A percentile compares a stretch with the other conserved stretches of the same genome.
phyloP scores from a whole-genome alignment of 2,329 filamentous ascomycete genomes.

The Thelonectria olida region DNA sequence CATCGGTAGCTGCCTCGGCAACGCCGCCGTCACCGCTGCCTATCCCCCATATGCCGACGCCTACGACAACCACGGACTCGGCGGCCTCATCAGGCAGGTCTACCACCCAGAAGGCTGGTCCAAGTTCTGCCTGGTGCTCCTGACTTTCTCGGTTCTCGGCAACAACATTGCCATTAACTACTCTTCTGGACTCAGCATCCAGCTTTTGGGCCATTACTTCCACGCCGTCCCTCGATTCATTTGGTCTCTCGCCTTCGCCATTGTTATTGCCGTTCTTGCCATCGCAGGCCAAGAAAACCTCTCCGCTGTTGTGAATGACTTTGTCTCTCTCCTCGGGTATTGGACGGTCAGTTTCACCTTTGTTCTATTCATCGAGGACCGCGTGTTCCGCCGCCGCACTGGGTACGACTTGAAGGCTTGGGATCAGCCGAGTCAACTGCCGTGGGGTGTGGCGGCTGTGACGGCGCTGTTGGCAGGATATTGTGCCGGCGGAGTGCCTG shows the following conservation, averaged over 20 bases:
- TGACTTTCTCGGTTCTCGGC: not conserved
- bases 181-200: not conserved
- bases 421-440: not conserved
- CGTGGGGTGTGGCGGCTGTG: not conserved
- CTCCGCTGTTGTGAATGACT: not conserved
- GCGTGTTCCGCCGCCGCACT: not conserved
- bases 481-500: not conserved
- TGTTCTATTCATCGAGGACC: not conserved
- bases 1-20: constrained; percentile 4
- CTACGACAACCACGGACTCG: constrained; percentile 7
- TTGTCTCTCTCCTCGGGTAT: not conserved
- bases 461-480: not conserved
- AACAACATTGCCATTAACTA: not conserved
- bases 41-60: constrained; percentile 12
- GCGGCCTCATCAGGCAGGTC: not conserved
- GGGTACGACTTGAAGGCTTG: not conserved
- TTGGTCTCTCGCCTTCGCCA: not conserved
- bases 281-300: not conserved
- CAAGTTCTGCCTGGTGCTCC: not conserved
- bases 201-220: not conserved
- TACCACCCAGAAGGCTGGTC: not conserved
- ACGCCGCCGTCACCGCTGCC: constrained; percentile 5
- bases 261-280: not conserved
- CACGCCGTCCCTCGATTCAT: not conserved
- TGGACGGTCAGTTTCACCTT: not conserved